These are phyloP conservation scores for Euphorbia tirucalli DNA, from an alignment of 345 rosid species.

Conservation along the genomic window DNA sequence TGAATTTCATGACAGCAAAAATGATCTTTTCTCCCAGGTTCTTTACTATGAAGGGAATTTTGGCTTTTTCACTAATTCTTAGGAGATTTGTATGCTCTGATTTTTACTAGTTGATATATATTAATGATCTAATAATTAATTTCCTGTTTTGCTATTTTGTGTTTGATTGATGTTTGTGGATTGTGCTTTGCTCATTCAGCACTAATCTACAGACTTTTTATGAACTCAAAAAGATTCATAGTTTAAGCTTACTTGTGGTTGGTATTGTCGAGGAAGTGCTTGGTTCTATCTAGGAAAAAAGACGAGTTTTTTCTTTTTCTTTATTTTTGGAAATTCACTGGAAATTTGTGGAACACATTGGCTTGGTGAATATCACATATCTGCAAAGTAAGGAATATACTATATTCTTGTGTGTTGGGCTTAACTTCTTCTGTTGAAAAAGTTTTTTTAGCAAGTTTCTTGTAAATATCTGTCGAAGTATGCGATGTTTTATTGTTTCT, in stretches of 20 bases:
- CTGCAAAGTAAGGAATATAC: background rate
- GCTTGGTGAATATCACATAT: background rate
- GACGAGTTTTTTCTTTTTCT: background rate
- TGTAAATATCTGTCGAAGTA: too few relatives aligned
- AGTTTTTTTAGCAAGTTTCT: too few relatives aligned
- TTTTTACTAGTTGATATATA: slow-evolving; percentile 16
- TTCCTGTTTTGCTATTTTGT: too few relatives aligned
- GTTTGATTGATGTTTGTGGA: slow-evolving; percentile 8
- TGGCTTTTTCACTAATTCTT: slow-evolving; percentile 16
- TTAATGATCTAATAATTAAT: too few relatives aligned
- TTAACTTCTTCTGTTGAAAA: too few relatives aligned
- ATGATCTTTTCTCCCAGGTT: slow-evolving; percentile 24
- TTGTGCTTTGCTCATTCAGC: background rate
- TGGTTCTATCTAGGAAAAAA: background rate
- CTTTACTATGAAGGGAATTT: slow-evolving; percentile 35
- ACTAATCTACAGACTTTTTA: background rate
- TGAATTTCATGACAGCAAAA: slow-evolving; percentile 17
- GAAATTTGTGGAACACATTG: background rate
- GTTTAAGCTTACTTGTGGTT: background rate
- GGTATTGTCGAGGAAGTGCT: background rate
- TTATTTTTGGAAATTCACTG: background rate
- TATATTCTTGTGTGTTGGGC: background rate
- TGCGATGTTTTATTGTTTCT: too few relatives aligned
- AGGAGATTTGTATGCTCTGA: slow-evolving; percentile 17
- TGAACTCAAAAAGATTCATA: background rate